These are phyloP conservation scores for Clitocybe nebularis DNA, from an alignment of 1,284 basidiomycete species.

Conservation along the genomic window DNA sequence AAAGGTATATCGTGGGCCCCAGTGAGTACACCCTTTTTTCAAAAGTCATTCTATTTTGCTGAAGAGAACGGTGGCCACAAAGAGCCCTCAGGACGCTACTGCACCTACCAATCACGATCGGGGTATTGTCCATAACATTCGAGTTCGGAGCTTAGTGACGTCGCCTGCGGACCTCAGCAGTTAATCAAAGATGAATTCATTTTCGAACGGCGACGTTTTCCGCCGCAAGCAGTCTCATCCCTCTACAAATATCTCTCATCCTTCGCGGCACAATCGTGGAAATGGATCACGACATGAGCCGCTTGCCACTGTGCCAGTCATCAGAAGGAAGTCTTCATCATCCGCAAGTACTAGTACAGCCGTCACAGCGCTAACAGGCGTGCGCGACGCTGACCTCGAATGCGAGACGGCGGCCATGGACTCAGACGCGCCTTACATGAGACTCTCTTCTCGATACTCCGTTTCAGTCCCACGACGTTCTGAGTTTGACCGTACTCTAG, in stretches of 20 bases:
- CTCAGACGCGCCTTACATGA: background rate
- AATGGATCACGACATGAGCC: conserved; percentile 5
- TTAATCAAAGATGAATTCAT: too few relatives aligned
- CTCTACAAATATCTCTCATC: background rate
- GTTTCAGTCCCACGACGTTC: background rate
- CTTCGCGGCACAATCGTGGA: background rate
- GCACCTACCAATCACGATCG: too few relatives aligned
- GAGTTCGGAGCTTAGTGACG: too few relatives aligned
- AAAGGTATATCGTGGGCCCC: too few relatives aligned
- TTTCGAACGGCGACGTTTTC: background rate
- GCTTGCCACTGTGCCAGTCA: conserved; percentile 14
- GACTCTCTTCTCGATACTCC: background rate
- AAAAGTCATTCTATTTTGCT: too few relatives aligned
- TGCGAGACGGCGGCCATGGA: background rate
- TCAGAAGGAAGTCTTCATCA: conserved; percentile 21
- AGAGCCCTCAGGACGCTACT: too few relatives aligned
- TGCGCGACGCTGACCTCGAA: conserved; percentile 6
- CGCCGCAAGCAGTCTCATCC: background rate
- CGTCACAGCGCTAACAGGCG: conserved; percentile 5
- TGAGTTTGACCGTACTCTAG: background rate
- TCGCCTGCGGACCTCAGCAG: too few relatives aligned
- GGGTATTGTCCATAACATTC: too few relatives aligned
- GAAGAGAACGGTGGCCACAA: too few relatives aligned
- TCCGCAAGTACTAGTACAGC: conserved; percentile 14
- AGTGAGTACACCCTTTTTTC: too few relatives aligned